phyloP scores from a whole-genome alignment of 176 grass and related monocot genomes.

The Bolboschoenus planiculmis region DNA sequence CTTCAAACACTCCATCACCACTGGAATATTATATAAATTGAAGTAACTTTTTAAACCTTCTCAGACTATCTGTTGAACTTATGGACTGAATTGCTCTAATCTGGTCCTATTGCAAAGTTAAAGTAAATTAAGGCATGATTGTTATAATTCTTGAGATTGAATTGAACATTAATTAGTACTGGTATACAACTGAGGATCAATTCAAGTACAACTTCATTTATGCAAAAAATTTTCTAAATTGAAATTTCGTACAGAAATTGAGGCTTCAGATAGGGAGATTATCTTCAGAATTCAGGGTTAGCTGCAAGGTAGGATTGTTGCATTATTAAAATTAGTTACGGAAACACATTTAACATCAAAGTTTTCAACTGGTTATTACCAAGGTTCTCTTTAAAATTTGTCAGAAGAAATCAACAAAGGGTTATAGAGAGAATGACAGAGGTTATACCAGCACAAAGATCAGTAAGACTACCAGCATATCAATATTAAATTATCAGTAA shows the following conservation, averaged over 20 bases:
- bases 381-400: background rate
- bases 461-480: background rate
- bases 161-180: background rate
- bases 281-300: background rate
- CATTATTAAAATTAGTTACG: background rate
- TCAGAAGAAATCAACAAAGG: background rate
- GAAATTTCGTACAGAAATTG: background rate
- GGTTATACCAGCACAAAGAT: background rate
- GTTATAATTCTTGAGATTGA: background rate
- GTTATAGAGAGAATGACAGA: background rate
- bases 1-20: background rate
- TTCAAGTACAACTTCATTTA: background rate
- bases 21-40: background rate
- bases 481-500: background rate
- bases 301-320: background rate
- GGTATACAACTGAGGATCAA: background rate
- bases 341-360: background rate
- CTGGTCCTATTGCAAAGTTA: background rate
- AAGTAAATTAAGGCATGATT: background rate
- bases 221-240: background rate
- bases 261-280: background rate
- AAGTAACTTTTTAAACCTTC: background rate
- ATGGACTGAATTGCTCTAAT: background rate
- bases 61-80: background rate
- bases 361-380: background rate